Evolutionary conservation across 345 rosid species (phyloP).

Genomic region (Lagerstroemia speciosa): DNA sequence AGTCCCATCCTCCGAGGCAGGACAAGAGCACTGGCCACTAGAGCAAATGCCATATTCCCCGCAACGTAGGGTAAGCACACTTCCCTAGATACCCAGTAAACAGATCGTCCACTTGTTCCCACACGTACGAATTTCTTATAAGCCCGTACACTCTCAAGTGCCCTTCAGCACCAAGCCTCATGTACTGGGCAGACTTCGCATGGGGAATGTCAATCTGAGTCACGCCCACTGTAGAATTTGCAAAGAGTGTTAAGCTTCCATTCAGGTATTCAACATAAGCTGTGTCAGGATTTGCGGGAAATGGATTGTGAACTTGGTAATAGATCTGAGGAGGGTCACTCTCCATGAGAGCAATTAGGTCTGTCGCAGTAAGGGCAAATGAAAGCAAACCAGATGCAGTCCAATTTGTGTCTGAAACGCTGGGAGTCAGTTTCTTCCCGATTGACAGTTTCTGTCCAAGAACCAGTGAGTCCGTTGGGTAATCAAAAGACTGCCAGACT

Average conservation of each 20-base stretch:
- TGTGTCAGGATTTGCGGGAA: background rate
- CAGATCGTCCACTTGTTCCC: slow-evolving; percentile 3
- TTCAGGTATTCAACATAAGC: slow-evolving; percentile 5
- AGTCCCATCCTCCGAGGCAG: background rate
- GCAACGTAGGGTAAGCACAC: slow-evolving; percentile 7
- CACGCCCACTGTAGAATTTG: background rate
- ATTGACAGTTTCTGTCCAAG: slow-evolving; percentile 8
- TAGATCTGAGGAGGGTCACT: slow-evolving; percentile 11
- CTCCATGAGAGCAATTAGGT: slow-evolving; percentile 11
- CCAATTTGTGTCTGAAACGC: slow-evolving; percentile 3
- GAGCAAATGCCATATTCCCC: slow-evolving; percentile 5
- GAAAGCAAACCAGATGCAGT: slow-evolving; percentile 11
- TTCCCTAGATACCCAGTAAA: background rate
- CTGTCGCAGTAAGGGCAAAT: slow-evolving; percentile 6
- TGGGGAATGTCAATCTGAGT: background rate
- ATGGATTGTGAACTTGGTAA: background rate
- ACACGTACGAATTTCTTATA: background rate
- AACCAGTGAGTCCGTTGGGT: slow-evolving; percentile 17
- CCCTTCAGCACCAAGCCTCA: slow-evolving; percentile 21
- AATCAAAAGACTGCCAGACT: slow-evolving; percentile 21
- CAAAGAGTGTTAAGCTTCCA: slow-evolving; percentile 4
- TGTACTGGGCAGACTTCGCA: slow-evolving; percentile 1
- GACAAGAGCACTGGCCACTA: slow-evolving; percentile 2
- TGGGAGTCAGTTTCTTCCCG: slow-evolving; percentile 13
- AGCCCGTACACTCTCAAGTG: slow-evolving; percentile 16